Evolutionary conservation across 1,139 yeast species (phyloP).

Genomic region (Yamadazyma pseudoaaseri): DNA sequence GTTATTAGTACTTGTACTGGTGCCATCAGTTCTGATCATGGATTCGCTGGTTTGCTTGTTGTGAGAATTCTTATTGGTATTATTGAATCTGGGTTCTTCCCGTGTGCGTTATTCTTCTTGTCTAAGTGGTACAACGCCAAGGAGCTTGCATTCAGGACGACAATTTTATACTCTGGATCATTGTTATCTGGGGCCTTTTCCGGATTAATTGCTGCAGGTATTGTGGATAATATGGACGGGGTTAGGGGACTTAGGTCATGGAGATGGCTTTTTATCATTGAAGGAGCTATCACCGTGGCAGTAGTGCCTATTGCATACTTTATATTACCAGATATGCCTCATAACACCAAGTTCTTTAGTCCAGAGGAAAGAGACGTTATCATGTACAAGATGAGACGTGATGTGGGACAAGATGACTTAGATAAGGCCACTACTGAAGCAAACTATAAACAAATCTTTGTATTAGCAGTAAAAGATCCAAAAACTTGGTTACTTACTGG

Average conservation of each 20-base stretch:
- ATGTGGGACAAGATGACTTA: slow-evolving; percentile 41
- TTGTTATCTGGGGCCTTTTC: slow-evolving; percentile 81
- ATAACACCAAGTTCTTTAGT: slow-evolving; percentile 47
- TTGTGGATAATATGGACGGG: slow-evolving; percentile 39
- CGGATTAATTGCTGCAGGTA: slow-evolving; percentile 60
- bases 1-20: slow-evolving; percentile 42
- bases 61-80: slow-evolving; percentile 54
- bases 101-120: slow-evolving; percentile 48
- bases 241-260: slow-evolving; percentile 49
- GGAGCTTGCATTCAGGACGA: slow-evolving; percentile 52
- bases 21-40: slow-evolving; percentile 18
- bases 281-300: slow-evolving; percentile 68
- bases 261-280: slow-evolving; percentile 75
- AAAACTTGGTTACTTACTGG: slow-evolving; percentile 50
- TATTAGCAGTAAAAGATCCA: slow-evolving; percentile 40
- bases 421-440: slow-evolving; percentile 34
- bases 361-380: slow-evolving; percentile 51
- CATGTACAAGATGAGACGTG: slow-evolving; percentile 40
- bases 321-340: slow-evolving; percentile 70
- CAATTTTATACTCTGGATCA: slow-evolving; percentile 62
- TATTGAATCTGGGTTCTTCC: slow-evolving; percentile 59
- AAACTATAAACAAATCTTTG: slow-evolving; percentile 36
- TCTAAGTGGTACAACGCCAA: slow-evolving; percentile 50
- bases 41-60: slow-evolving; percentile 43
- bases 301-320: slow-evolving; percentile 58